Evolutionary conservation across 2,329 filamentous ascomycete species (phyloP).

Genomic region (Colletotrichum eleusines): DNA sequence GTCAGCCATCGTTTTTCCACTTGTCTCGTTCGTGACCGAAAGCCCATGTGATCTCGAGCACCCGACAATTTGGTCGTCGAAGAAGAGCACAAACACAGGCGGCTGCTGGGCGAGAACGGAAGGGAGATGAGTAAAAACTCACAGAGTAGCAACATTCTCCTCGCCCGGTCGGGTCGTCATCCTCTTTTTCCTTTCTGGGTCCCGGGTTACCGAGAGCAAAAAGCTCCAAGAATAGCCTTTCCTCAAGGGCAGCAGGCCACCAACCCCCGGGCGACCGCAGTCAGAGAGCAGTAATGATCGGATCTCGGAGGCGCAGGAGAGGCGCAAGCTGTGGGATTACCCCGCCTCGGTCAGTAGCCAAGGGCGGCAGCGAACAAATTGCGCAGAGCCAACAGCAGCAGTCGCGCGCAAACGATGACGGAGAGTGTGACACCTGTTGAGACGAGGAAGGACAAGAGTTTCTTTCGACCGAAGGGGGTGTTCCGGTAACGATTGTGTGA

Average conservation of each 20-base stretch:
- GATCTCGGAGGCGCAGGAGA: constrained; percentile 15
- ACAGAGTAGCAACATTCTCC: constrained; percentile 65
- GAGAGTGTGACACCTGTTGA: constrained; percentile 24
- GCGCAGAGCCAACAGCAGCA: constrained; percentile 9
- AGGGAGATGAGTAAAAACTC: constrained; percentile 46
- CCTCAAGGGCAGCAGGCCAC: constrained; percentile 10
- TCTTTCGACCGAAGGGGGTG: background rate
- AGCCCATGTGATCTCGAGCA: background rate
- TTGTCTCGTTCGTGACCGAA: background rate
- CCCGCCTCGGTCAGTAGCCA: constrained; percentile 39
- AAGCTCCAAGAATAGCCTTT: constrained; percentile 25
- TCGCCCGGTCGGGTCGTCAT: constrained; percentile 63
- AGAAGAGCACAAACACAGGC: background rate
- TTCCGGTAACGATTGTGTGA: constrained; percentile 15
- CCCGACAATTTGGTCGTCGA: background rate
- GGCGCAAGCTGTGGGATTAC: constrained; percentile 34
- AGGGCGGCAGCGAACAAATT: constrained; percentile 30
- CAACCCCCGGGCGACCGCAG: background rate
- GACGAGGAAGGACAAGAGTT: constrained; percentile 15
- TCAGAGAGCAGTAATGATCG: constrained; percentile 8
- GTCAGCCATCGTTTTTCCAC: constrained; percentile 44
- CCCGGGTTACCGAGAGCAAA: background rate
- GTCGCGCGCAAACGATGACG: background rate
- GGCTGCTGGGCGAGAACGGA: background rate
- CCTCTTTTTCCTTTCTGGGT: constrained; percentile 36